A percentile compares a stretch with the other conserved stretches of the same genome.
These are phyloP conservation scores for Parmales sp. DNA, from an alignment of 108 stramenopile genomes.

Conservation along the genomic window DNA sequence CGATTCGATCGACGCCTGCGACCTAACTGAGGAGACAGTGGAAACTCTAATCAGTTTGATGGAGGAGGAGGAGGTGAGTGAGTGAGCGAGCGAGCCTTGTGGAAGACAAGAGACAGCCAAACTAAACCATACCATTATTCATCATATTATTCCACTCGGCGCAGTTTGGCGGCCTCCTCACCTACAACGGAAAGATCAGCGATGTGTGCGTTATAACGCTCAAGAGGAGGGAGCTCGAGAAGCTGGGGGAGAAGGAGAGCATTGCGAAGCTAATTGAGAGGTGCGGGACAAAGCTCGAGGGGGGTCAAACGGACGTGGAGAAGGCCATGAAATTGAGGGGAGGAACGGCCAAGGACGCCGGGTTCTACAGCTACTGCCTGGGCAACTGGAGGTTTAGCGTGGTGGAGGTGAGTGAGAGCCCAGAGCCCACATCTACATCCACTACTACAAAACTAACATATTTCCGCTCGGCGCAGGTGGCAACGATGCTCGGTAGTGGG, in stretches of 20 bases:
- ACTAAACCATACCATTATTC: too few relatives aligned
- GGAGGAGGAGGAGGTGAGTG: slow-evolving; percentile 49
- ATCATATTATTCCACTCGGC: too few relatives aligned
- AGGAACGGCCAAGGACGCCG: slow-evolving; percentile 37
- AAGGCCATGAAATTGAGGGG: slow-evolving; percentile 13
- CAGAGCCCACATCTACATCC: too few relatives aligned
- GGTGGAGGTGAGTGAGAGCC: too few relatives aligned
- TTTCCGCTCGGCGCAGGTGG: too few relatives aligned
- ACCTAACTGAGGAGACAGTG: slow-evolving; percentile 73
- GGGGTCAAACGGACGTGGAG: neutral
- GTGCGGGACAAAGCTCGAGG: slow-evolving; percentile 36
- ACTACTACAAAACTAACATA: too few relatives aligned
- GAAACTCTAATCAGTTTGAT: slow-evolving; percentile 67
- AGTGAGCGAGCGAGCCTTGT: too few relatives aligned
- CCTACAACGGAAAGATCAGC: slow-evolving; percentile 54
- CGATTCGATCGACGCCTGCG: slow-evolving; percentile 34
- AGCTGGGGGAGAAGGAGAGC: slow-evolving; percentile 45
- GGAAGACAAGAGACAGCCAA: too few relatives aligned
- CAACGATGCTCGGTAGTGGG: slow-evolving; percentile 36
- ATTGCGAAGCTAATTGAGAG: slow-evolving; percentile 43
- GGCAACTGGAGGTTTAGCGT: slow-evolving; percentile 48
- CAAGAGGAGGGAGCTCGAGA: slow-evolving; percentile 50
- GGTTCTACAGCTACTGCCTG: slow-evolving; percentile 57
- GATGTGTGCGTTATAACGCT: slow-evolving; percentile 54
- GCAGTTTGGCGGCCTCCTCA: slow-evolving; percentile 35